Base-by-base conservation (phyloP, 2,329 filamentous ascomycete species). In the Diplodia sapinea region DNA sequence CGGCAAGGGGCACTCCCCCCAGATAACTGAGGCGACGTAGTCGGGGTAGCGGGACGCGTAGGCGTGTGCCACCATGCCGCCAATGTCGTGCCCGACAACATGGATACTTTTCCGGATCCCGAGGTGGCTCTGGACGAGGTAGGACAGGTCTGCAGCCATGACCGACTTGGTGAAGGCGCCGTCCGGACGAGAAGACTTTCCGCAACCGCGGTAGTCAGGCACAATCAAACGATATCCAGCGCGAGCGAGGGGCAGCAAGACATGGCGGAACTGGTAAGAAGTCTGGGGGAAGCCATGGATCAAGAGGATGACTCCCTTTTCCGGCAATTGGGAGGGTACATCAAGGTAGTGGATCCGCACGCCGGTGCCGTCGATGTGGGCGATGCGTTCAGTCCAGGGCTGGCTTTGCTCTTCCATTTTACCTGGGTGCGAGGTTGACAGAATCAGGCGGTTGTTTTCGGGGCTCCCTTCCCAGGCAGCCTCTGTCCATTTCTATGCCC, bases 231-330 rank as follows among this genome's bases (percentile, higher is more conserved):
- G 76, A 70, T 81, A 80, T 38, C 80, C 79, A 51, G 78, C 76
- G 55, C 76, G 70, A 7, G 74, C 69, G 7, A 78, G 69, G 0
- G 72, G 72, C 1, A 68, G 69, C 43, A 77, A 72, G 15, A 77
- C 75, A 66, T 75, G 72, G 11, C 75, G 71, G 68, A 75, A 78
- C 67, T 78, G 82, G 68, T 83, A 82, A 3, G 79, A 81, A 7
- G 82, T 82, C 70, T 84, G 77, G 1, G 82, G 82, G 68, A 82
- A 84, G 68, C 82, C 82, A 67, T 84, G 82, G 47, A 84, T 80
- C 23, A 83, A 77, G 20, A 82, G 72, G 17, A 83, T 71, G n/a
- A 82, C 78, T 73, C 29, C 79, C 79, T 70, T 76, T 57, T 20
- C 59, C 1, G 26, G 61, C 4, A 67, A 66, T 12, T 68, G 43